Evolutionary conservation across 306 rosid genomes (phyloP).

Genomic region (Inga oerstediana): DNA sequence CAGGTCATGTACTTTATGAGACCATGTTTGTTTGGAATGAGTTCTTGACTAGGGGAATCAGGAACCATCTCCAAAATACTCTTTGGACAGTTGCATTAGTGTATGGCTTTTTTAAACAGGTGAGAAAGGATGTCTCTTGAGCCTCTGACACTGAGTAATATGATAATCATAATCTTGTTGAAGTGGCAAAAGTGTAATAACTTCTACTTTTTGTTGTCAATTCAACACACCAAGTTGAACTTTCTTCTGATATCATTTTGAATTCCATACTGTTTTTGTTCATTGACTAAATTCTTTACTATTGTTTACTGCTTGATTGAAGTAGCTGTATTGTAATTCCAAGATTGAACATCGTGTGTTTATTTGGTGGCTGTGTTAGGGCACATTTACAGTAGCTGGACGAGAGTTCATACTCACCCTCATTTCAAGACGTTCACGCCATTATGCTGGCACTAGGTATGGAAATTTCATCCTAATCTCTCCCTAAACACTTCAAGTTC

Average conservation of each 20-base stretch:
- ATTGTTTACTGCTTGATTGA: constrained; percentile 23
- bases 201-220: not conserved
- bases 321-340: constrained; percentile 18
- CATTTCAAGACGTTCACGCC: constrained; percentile 97
- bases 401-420: constrained; percentile 73
- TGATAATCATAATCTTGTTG: not conserved
- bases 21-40: constrained; percentile 99
- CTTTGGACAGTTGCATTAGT: constrained; percentile 96
- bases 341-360: constrained; percentile 23
- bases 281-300: constrained; percentile 5
- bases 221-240: not conserved
- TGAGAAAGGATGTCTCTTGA: constrained; percentile 31
- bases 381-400: constrained; percentile 64
- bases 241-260: not conserved
- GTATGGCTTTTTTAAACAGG: constrained; percentile 98
- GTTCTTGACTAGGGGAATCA: constrained; percentile 84
- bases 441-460: constrained; percentile 98
- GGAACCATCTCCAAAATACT: constrained; percentile 75
- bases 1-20: constrained; percentile 72
- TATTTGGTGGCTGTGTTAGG: constrained; percentile 51
- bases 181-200: not conserved
- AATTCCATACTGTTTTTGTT: constrained; percentile 10
- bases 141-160: constrained; percentile 14
- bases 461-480: constrained; percentile 24
- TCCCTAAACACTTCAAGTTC: constrained; percentile 8